Percentiles rank a stretch among this genome's conserved stretches.
phyloP scores from a whole-genome alignment of 805 yeast species.

The Kazachstania psychrophila region DNA sequence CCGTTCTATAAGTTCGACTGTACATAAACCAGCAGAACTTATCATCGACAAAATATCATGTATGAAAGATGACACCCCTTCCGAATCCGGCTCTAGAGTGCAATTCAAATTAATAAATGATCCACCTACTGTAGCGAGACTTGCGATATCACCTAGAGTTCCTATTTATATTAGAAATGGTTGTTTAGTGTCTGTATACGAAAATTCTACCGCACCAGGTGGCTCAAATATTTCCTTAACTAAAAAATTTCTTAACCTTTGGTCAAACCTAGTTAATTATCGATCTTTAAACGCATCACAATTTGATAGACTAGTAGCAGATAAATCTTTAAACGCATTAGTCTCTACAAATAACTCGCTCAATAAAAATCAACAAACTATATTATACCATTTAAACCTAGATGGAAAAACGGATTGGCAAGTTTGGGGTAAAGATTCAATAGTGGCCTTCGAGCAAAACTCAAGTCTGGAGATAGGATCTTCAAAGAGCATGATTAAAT shows the following conservation, averaged over 20 bases:
- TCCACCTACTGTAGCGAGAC: constrained; percentile 7
- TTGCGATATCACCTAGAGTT: constrained; percentile 3
- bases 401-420: constrained; percentile 27
- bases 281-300: constrained; percentile 15
- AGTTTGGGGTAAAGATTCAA: constrained; percentile 21
- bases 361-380: constrained; percentile 2
- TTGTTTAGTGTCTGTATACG: constrained; percentile 22
- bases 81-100: constrained; percentile 2
- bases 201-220: constrained; percentile 3
- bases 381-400: constrained; percentile 9
- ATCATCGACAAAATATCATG: no score
- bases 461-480: constrained; percentile 16
- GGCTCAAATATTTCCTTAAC: constrained; percentile 6
- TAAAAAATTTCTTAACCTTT: constrained; percentile 17
- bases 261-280: constrained; percentile 16
- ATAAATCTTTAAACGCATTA: constrained; percentile 13
- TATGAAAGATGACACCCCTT: neutral
- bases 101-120: constrained; percentile 6
- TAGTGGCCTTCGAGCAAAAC: constrained; percentile 26
- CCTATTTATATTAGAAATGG: constrained; percentile 21
- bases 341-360: constrained; percentile 19
- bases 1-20: no score
- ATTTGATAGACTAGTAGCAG: constrained; percentile 14
- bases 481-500: constrained; percentile 1
- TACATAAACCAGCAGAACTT: no score